These are phyloP conservation scores for Nakazawaea wyomingensis DNA, from an alignment of 805 yeast species.

Conservation along the genomic window DNA sequence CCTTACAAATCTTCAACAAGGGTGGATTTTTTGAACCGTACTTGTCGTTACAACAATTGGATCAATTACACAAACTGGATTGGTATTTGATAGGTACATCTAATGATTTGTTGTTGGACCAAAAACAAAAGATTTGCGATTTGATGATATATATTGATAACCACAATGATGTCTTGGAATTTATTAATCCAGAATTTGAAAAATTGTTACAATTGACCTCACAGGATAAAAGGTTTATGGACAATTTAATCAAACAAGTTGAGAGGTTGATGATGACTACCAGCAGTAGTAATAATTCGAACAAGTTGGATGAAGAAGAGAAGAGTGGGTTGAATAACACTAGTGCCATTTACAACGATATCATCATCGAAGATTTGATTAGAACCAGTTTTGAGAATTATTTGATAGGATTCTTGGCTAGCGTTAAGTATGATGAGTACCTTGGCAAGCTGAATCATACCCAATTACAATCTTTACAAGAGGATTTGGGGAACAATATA, in stretches of 20 bases:
- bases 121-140: constrained; percentile 58
- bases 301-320: constrained; percentile 7
- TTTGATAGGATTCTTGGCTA: constrained; percentile 65
- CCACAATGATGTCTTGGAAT: constrained; percentile 34
- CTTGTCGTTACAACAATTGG: constrained; percentile 87
- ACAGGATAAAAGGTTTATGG: constrained; percentile 74
- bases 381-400: constrained; percentile 89
- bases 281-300: not conserved
- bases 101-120: constrained; percentile 71
- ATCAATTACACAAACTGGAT: constrained; percentile 53
- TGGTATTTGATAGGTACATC: constrained; percentile 83
- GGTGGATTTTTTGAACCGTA: constrained; percentile 92
- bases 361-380: constrained; percentile 66
- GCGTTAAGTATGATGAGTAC: constrained; percentile 66
- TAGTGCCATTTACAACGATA: constrained; percentile 28
- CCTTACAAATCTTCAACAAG: constrained; percentile 76
- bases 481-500: constrained; percentile 11
- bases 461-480: constrained; percentile 27
- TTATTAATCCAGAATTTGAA: constrained; percentile 38
- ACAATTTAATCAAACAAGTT: constrained; percentile 48
- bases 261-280: constrained; percentile 15
- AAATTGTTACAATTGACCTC: constrained; percentile 42
- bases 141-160: constrained; percentile 65
- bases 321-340: not conserved
- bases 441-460: constrained; percentile 31